These are phyloP conservation scores for Fusarium paranaense DNA, from an alignment of 2,329 filamentous ascomycete species.

Conservation along the genomic window DNA sequence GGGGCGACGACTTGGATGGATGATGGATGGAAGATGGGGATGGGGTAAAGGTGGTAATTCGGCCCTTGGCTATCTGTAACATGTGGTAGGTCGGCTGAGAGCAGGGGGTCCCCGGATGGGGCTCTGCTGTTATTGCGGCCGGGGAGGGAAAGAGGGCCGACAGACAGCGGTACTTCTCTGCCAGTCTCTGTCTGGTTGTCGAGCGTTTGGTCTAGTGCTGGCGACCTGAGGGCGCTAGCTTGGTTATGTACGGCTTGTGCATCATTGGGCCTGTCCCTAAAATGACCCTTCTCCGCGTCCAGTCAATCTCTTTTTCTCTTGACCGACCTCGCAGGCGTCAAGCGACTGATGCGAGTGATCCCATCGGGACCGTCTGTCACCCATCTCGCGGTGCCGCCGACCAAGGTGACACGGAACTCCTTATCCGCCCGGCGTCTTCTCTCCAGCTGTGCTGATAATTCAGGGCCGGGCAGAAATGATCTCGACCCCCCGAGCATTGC, in stretches of 20 bases:
- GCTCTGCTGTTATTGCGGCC: conserved; percentile 40
- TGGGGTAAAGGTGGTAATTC: conserved; percentile 39
- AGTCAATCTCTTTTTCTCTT: neutral
- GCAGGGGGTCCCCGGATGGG: conserved; percentile 40
- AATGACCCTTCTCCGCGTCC: neutral
- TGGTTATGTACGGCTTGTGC: conserved; percentile 1
- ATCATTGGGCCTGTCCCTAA: conserved; percentile 10
- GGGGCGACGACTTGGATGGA: conserved; percentile 11
- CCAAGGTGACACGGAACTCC: neutral
- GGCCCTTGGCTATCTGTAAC: conserved; percentile 38
- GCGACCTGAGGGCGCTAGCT: conserved; percentile 18
- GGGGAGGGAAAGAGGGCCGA: conserved; percentile 30
- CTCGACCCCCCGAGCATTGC: neutral
- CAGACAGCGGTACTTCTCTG: conserved; percentile 7
- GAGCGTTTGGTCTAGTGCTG: conserved; percentile 12
- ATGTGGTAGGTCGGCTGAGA: conserved; percentile 35
- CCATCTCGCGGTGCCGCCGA: neutral
- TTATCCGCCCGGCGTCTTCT: neutral
- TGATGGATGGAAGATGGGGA: conserved; percentile 33
- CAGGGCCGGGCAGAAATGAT: neutral
- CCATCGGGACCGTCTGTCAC: neutral
- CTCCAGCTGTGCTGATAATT: neutral
- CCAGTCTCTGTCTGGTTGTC: conserved; percentile 14
- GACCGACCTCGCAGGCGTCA: neutral
- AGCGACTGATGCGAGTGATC: neutral